These are phyloP conservation scores for Colletotrichum higginsianum DNA, from an alignment of 2,329 filamentous ascomycete species.

Conservation along the genomic window DNA sequence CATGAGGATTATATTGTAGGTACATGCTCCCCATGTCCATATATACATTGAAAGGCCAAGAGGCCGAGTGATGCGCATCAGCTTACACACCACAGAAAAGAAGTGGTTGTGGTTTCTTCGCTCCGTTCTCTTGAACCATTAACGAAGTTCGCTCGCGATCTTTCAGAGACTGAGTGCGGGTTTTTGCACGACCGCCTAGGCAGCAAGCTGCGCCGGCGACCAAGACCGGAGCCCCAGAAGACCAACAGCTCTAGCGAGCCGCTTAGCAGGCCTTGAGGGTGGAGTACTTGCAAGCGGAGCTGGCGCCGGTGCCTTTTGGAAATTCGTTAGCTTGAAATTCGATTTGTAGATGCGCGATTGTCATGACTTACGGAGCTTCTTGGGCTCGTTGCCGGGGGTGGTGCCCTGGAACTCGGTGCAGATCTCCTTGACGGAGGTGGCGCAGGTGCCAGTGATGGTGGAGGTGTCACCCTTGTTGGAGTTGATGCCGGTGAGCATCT, in stretches of 20 bases:
- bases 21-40: constrained; percentile 36
- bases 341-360: no score
- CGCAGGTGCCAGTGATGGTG: constrained; percentile 42
- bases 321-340: no score
- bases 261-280: constrained; percentile 41
- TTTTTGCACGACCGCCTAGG: neutral
- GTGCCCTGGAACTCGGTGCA: constrained; percentile 44
- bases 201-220: neutral
- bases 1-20: constrained; percentile 39
- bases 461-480: constrained; percentile 43
- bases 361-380: constrained; percentile 23
- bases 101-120: constrained; percentile 20
- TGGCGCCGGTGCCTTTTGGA: neutral
- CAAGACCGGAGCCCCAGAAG: constrained; percentile 2
- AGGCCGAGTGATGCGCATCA: constrained; percentile 34
- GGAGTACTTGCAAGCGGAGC: constrained; percentile 35
- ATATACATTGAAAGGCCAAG: constrained; percentile 39
- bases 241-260: neutral
- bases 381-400: constrained; percentile 42
- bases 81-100: constrained; percentile 39
- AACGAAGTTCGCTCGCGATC: constrained; percentile 27
- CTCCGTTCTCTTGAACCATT: constrained; percentile 27
- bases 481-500: constrained; percentile 44
- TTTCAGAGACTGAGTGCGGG: constrained; percentile 24
- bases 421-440: constrained; percentile 43